These are phyloP conservation scores for Aspergillus novoparasiticus DNA, from an alignment of 2,329 filamentous ascomycete species.

Conservation along the genomic window DNA sequence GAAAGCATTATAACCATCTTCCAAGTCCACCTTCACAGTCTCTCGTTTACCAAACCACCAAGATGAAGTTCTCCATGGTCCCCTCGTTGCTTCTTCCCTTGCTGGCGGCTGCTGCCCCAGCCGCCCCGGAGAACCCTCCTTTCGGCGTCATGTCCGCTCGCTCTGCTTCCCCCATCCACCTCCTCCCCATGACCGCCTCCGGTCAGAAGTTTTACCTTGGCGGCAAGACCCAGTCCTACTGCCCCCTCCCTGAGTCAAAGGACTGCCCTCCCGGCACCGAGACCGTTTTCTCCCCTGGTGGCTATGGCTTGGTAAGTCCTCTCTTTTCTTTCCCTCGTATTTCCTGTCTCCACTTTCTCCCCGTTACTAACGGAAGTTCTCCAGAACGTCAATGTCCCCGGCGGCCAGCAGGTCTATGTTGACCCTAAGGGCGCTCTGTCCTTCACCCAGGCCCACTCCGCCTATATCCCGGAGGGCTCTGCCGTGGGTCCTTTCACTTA, in stretches of 20 bases:
- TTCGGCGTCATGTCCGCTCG: slow-evolving; percentile 50
- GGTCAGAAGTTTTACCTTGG: slow-evolving; percentile 55
- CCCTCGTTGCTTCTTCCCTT: slow-evolving; percentile 29
- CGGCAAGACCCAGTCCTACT: slow-evolving; percentile 51
- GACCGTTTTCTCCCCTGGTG: slow-evolving; percentile 50
- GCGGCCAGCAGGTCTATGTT: slow-evolving; percentile 65
- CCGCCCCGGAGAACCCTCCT: slow-evolving; percentile 14
- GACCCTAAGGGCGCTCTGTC: slow-evolving; percentile 55
- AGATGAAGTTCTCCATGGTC: slow-evolving; percentile 29
- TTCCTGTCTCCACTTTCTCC: not conserved
- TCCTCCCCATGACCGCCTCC: slow-evolving; percentile 50
- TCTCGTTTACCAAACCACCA: slow-evolving; percentile 10
- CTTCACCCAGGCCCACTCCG: slow-evolving; percentile 62
- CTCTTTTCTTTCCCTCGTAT: not conserved
- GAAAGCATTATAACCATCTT: not conserved
- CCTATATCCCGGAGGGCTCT: slow-evolving; percentile 54
- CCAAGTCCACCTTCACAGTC: not conserved
- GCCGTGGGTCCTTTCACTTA: slow-evolving; percentile 53
- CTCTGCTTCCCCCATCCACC: slow-evolving; percentile 54
- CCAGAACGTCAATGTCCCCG: slow-evolving; percentile 59
- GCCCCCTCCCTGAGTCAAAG: slow-evolving; percentile 39
- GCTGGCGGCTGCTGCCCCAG: slow-evolving; percentile 29
- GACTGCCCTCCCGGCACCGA: slow-evolving; percentile 51
- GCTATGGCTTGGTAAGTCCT: slow-evolving; percentile 34
- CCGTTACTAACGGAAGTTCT: slow-evolving; percentile 4